Conservation (phyloP, 2,329 filamentous ascomycete genomes). For the Dothidotthia symphoricarpi region DNA sequence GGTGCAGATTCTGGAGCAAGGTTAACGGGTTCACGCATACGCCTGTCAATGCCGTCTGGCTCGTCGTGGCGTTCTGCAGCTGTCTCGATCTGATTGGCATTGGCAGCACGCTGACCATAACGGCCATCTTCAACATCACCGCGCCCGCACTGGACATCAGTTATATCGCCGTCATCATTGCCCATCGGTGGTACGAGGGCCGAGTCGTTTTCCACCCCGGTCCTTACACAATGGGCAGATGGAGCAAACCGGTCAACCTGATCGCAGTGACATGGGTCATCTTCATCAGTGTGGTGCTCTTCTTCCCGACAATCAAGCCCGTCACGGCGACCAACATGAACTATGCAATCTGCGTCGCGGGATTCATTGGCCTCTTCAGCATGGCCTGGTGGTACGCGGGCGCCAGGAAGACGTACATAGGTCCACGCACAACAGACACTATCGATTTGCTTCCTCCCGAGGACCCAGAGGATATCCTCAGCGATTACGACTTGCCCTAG, state of each 20-base stretch:
- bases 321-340: conserved; percentile 50
- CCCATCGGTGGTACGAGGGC: conserved; percentile 55
- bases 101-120: conserved; percentile 52
- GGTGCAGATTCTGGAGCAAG: conserved; percentile 50
- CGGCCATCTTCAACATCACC: conserved; percentile 50
- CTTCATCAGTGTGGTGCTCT: conserved; percentile 62
- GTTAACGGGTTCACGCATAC: conserved; percentile 57
- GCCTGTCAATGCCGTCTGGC: conserved; percentile 63
- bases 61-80: conserved; percentile 59
- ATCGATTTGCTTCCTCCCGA: conserved; percentile 45
- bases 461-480: conserved; percentile 41
- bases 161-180: conserved; percentile 61
- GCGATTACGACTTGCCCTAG: conserved; percentile 34
- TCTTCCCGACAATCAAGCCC: conserved; percentile 48
- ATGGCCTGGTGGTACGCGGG: conserved; percentile 47
- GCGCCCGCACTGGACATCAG: conserved; percentile 52
- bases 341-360: conserved; percentile 49
- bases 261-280: conserved; percentile 60
- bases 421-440: conserved; percentile 58
- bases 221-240: conserved; percentile 57
- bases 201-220: conserved; percentile 56
- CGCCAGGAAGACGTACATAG: conserved; percentile 54
- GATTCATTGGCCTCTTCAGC: conserved; percentile 51
- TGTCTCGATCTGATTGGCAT: conserved; percentile 54
- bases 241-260: conserved; percentile 56